Evolutionary conservation across 2,329 filamentous ascomycete species (phyloP).

Genomic region (Fusarium foetens): DNA sequence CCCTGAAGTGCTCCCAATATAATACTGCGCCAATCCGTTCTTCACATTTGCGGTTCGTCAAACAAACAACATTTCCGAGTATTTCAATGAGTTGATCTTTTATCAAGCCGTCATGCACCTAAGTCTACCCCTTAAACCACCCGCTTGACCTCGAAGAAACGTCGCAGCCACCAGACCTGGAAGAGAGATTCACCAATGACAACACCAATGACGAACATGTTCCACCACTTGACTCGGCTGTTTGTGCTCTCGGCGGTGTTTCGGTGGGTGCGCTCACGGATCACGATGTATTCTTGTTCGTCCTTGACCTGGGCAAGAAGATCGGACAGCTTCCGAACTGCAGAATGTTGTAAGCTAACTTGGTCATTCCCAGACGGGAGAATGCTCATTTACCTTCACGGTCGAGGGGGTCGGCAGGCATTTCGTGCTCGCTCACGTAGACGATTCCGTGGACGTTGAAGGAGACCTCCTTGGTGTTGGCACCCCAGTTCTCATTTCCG

Average conservation of each 20-base stretch:
- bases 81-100: background rate
- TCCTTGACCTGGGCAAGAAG: slow-evolving; percentile 93
- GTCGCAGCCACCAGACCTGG: slow-evolving; percentile 99
- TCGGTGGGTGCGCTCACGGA: slow-evolving; percentile 94
- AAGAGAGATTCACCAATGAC: slow-evolving; percentile 93
- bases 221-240: slow-evolving; percentile 98
- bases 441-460: slow-evolving; percentile 99
- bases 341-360: background rate
- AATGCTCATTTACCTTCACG: slow-evolving; percentile 73
- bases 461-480: slow-evolving; percentile 95
- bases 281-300: slow-evolving; percentile 95
- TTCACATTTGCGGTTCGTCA: slow-evolving; percentile 26
- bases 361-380: background rate
- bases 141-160: slow-evolving; percentile 91
- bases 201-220: slow-evolving; percentile 91
- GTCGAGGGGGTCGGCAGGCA: slow-evolving; percentile 87
- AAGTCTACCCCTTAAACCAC: slow-evolving; percentile 60
- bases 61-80: slow-evolving; percentile 26
- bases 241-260: slow-evolving; percentile 99
- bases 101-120: slow-evolving; percentile 11
- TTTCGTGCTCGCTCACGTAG: slow-evolving; percentile 90
- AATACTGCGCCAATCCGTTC: slow-evolving; percentile 38
- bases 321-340: slow-evolving; percentile 85
- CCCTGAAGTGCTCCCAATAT: slow-evolving; percentile 25
- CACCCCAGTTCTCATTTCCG: slow-evolving; percentile 98